Evolutionary conservation across 768 basidiomycete genomes (phyloP).

Genomic region (Calocybe gangraenosa): DNA sequence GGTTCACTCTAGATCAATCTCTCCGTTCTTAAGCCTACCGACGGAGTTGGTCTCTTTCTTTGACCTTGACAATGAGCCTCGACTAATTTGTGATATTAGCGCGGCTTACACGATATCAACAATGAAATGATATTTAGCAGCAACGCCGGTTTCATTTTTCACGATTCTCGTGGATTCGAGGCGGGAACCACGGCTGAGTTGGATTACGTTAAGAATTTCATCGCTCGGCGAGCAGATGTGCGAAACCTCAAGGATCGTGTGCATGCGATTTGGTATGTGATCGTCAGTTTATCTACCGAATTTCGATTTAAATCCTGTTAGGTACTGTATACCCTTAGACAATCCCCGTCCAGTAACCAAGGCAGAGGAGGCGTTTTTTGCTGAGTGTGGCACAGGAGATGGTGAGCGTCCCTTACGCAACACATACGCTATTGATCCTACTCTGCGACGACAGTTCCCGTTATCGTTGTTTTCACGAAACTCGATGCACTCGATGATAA

Average conservation of each 20-base stretch:
- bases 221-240: conserved; percentile 1
- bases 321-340: conserved; percentile 15
- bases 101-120: conserved; percentile 13
- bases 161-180: conserved; percentile 16
- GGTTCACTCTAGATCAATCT: conserved; percentile 2
- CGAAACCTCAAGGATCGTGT: conserved; percentile 11
- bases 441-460: conserved; percentile 5
- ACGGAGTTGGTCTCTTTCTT: not conserved
- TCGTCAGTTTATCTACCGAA: not conserved
- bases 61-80: not conserved
- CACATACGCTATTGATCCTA: not conserved
- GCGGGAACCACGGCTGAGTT: conserved; percentile 12
- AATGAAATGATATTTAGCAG: conserved; percentile 12
- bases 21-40: not conserved
- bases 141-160: conserved; percentile 10
- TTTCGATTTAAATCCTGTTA: not conserved
- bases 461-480: conserved; percentile 14
- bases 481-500: conserved; percentile 10
- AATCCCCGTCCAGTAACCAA: conserved; percentile 8
- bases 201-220: conserved; percentile 7
- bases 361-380: conserved; percentile 11
- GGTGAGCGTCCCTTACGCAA: conserved; percentile 1
- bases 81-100: conserved; percentile 3
- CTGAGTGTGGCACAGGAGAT: conserved; percentile 12
- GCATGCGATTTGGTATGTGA: conserved; percentile 13